phyloP scores from a whole-genome alignment of 1,284 basidiomycete species.

The Cutaneotrichosporon cyanovorans region DNA sequence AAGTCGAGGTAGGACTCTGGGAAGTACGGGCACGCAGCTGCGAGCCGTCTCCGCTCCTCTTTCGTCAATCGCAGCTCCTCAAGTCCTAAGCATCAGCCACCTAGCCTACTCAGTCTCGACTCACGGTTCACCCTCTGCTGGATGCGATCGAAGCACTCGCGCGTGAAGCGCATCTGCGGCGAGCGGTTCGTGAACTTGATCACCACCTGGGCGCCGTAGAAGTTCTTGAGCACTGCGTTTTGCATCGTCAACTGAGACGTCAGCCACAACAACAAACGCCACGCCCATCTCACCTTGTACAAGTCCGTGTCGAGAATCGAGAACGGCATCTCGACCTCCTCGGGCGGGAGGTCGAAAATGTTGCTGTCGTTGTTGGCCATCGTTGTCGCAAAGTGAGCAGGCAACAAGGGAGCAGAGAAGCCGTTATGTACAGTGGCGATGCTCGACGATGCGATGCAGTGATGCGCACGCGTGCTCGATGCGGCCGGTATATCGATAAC shows the following conservation, averaged over 20 bases:
- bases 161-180: slow-evolving; percentile 62
- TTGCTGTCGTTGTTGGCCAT: background rate
- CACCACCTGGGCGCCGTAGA: slow-evolving; percentile 58
- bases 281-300: slow-evolving; percentile 81
- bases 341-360: slow-evolving; percentile 7
- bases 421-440: no score
- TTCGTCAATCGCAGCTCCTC: slow-evolving; percentile 55
- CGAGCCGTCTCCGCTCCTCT: slow-evolving; percentile 65
- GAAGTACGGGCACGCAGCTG: slow-evolving; percentile 67
- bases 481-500: no score
- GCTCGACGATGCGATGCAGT: no score
- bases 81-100: slow-evolving; percentile 53
- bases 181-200: slow-evolving; percentile 80
- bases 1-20: slow-evolving; percentile 66
- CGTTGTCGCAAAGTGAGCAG: background rate
- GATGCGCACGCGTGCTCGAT: no score
- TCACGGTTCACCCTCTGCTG: slow-evolving; percentile 59
- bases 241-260: slow-evolving; percentile 85
- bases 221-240: slow-evolving; percentile 78
- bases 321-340: slow-evolving; percentile 43
- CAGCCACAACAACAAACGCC: background rate
- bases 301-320: slow-evolving; percentile 91
- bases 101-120: slow-evolving; percentile 36
- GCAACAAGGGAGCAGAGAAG: background rate
- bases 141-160: slow-evolving; percentile 61